Base-by-base conservation (phyloP, 2,329 filamentous ascomycete species). In the Stachybotrys elegans region DNA sequence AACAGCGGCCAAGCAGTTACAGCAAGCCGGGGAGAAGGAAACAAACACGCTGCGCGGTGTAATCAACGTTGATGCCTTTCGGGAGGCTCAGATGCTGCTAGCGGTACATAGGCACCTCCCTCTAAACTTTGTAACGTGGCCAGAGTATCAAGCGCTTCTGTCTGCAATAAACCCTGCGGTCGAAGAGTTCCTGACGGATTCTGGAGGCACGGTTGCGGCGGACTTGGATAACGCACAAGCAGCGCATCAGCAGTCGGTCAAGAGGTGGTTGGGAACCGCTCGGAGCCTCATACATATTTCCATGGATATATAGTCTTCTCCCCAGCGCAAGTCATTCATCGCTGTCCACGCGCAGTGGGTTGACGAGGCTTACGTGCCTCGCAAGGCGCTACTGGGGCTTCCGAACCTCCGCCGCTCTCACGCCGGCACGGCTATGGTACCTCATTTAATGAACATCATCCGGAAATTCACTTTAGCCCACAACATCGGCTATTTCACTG, bases 281-380 rank as follows among this genome's bases (percentile, higher is more conserved):
- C 29, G 31, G 40, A 29, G 22, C 12, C 40, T 29, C 16, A 22
- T 42, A 22, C 40, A 42, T 25, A 29, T 42, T 25, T 29, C 22
- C 40, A 42, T 42, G 12, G 40, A 42, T 32, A 22, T 42, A 42
- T 42, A 16, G 40, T 31, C 40, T 17, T 42, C 40, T 17, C 40
- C 40, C 12, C 6, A 42, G 29, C 40, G 40, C 9, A 42, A 42
- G 22, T 22, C 23, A n/a, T 42, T 42, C 20, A 22, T 42, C 22
- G 40, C 22, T 11, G 31, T 42, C 12, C 31, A 25, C 31, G 40
- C 7, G 40, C 40, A 42, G 20, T 42, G 6, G 40, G 40, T 32
- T 32, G 40, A 42, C 23, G 40, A 42, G 16, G 17, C 16, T 21
- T 42, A 42, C 23, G 23, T 29, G 27, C 40, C 31, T 25, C 40